Conservation (phyloP, 2,329 filamentous ascomycete genomes). For the Aspergillus persii region DNA sequence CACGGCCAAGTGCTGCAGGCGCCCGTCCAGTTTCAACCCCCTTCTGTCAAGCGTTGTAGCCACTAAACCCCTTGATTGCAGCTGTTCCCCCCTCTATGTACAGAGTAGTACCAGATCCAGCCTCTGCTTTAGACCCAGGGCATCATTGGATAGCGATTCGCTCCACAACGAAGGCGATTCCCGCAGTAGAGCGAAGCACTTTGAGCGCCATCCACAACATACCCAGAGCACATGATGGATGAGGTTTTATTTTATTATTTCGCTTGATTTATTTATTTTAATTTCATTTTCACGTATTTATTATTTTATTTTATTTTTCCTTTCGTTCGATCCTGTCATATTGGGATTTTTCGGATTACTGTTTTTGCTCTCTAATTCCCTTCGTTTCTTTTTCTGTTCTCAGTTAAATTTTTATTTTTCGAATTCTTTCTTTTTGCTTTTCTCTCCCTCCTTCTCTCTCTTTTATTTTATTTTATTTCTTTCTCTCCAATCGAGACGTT, state of each 20-base stretch:
- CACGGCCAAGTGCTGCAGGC: conserved; percentile 24
- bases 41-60: conserved; percentile 14
- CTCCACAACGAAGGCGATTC: conserved; percentile 29
- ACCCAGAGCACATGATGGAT: conserved; percentile 21
- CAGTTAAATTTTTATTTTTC: not conserved
- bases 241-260: conserved; percentile 5
- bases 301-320: conserved; percentile 1
- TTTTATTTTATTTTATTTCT: not conserved
- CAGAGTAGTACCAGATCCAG: conserved; percentile 31
- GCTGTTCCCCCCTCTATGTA: conserved; percentile 4
- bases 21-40: conserved; percentile 19
- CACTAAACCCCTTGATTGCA: conserved; percentile 12
- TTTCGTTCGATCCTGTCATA: too few relatives aligned
- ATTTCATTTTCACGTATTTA: not conserved
- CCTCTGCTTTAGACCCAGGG: conserved; percentile 20
- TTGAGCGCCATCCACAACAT: conserved; percentile 8
- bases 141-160: conserved; percentile 26
- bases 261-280: not conserved
- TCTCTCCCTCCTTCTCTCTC: not conserved
- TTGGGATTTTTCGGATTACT: not conserved
- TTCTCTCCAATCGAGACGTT: not conserved
- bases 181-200: conserved; percentile 23
- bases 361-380: not conserved
- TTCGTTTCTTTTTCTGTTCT: conserved; percentile 4
- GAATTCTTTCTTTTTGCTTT: not conserved